Conservation (phyloP, 495 filamentous ascomycete species). For the Chlorociboria aeruginascens region DNA sequence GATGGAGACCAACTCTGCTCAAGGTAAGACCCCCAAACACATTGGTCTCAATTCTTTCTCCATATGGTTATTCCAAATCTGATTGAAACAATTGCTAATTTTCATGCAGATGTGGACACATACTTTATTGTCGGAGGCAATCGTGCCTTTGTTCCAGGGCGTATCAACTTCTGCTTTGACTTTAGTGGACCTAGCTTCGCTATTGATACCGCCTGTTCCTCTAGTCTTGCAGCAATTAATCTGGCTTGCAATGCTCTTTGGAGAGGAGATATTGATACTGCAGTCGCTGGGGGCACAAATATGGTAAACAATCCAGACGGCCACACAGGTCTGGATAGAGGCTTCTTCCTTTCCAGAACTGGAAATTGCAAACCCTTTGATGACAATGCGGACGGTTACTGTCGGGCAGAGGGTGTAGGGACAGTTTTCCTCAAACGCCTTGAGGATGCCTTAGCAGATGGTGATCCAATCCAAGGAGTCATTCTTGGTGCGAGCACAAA, state of each 20-base stretch:
- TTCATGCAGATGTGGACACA: slow-evolving; percentile 57
- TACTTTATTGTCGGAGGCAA: slow-evolving; percentile 88
- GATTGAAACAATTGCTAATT: no score
- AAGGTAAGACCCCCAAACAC: slow-evolving; percentile 20
- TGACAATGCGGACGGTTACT: slow-evolving; percentile 62
- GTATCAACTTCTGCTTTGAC: slow-evolving; percentile 78
- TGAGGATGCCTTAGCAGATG: slow-evolving; percentile 61
- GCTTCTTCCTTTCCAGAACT: slow-evolving; percentile 30
- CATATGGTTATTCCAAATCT: no score
- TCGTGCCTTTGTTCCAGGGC: slow-evolving; percentile 72
- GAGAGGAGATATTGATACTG: slow-evolving; percentile 10
- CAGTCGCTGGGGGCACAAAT: slow-evolving; percentile 62
- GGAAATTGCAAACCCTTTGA: slow-evolving; percentile 52
- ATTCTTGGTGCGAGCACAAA: slow-evolving; percentile 44
- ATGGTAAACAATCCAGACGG: slow-evolving; percentile 74
- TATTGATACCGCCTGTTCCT: slow-evolving; percentile 70
- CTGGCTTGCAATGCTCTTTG: slow-evolving; percentile 10
- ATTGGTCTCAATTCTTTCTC: no score
- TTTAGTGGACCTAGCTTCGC: slow-evolving; percentile 79
- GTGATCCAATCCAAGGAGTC: slow-evolving; percentile 61
- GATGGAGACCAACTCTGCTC: slow-evolving; percentile 73
- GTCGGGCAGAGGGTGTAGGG: slow-evolving; percentile 59
- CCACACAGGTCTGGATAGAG: slow-evolving; percentile 38
- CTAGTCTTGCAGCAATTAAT: slow-evolving; percentile 44
- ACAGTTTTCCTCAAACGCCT: slow-evolving; percentile 64